Evolutionary conservation across 2,329 filamentous ascomycete species (phyloP), one percentile per base, ranked within the genome.

Genomic region (Sphaerostilbella broomeana): DNA sequence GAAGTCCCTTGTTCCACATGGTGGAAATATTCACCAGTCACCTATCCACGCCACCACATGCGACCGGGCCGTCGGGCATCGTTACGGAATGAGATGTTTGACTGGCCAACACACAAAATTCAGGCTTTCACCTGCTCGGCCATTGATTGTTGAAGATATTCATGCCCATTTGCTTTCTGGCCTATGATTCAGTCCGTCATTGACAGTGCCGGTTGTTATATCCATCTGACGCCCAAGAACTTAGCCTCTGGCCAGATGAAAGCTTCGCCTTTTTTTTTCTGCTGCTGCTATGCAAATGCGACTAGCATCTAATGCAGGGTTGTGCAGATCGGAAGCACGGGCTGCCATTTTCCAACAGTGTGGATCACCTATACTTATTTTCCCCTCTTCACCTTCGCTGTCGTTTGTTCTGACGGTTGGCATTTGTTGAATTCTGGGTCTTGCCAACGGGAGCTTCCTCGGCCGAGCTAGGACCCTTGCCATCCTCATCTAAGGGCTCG

Each of bases 351-450:
- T 15, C 26, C 15, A 16, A n/a, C 6, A 17, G 9, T 28, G 12
- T n/a, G 22, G 17, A 18, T 25, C 12, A 11, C 18, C 29, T 8
- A 28, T n/a, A 27, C 32, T 10, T 13, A 21, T 20, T 12, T 21
- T 33, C 15, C n/a, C 19, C 22, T 22, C 29, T 44, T 44, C 44
- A 58, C 29, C 46, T 54, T 39, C 46, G 50, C 36, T 49, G 48
- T 38, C 54, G 51, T 47, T 58, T 58, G 40, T 37, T 52, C 22
- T 50, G 34, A 16, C 44, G 51, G n/a, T 20, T 28, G 17, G 18
- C 19, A 16, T 35, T 42, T 17, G 36, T 18, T 24, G 42, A 30
- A 15, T 33, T 44, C 21, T 36, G 32, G 26, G 24, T 15, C 15
- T 26, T 31, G 18, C 13, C 25, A 21, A 15, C 11, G 12, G 32